phyloP scores from a whole-genome alignment of 1,284 basidiomycete genomes.

The Austroboletus niveus region DNA sequence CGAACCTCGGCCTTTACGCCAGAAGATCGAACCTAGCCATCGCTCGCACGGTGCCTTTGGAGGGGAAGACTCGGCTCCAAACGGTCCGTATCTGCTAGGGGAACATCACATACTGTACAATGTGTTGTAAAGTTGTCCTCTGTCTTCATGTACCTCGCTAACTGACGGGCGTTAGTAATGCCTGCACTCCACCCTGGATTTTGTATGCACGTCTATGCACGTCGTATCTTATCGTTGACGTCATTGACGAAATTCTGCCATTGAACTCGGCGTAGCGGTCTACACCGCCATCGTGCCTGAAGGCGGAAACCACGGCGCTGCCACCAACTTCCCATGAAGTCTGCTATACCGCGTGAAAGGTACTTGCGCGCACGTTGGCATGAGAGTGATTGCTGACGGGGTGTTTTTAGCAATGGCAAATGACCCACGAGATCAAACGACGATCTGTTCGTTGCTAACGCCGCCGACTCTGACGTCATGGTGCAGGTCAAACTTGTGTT shows the following conservation, averaged over 20 bases:
- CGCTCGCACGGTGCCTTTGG: constrained; percentile 66
- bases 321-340: constrained; percentile 57
- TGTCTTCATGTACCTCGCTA: neutral
- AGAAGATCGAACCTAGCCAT: constrained; percentile 63
- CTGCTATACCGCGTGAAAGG: constrained; percentile 55
- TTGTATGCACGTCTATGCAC: constrained; percentile 29
- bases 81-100: constrained; percentile 54
- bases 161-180: constrained; percentile 33
- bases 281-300: constrained; percentile 44
- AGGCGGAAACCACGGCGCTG: constrained; percentile 63
- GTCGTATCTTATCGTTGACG: neutral
- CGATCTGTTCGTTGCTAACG: neutral
- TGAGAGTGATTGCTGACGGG: constrained; percentile 56
- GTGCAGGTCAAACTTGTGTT: constrained; percentile 28
- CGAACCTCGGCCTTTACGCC: constrained; percentile 69
- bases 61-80: constrained; percentile 60
- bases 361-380: constrained; percentile 53
- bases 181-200: constrained; percentile 51
- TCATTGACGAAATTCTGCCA: neutral
- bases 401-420: constrained; percentile 24
- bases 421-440: neutral
- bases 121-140: neutral
- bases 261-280: constrained; percentile 39
- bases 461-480: neutral
- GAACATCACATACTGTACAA: constrained; percentile 56